These are phyloP conservation scores for Phaeotremella fagi DNA, from an alignment of 768 basidiomycete genomes.

Conservation along the genomic window DNA sequence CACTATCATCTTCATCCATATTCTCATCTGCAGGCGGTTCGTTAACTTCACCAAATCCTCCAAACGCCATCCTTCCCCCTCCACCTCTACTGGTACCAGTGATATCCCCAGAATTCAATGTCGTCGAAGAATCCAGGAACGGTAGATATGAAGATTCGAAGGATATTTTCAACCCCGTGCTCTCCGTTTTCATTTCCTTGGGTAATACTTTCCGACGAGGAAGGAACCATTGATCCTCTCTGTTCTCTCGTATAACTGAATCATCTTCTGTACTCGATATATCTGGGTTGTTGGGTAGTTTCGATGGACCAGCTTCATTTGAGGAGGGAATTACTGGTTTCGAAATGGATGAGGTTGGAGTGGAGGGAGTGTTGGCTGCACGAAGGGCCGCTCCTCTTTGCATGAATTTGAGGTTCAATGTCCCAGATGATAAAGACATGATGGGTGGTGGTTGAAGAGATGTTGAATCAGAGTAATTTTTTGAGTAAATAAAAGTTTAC, in stretches of 20 bases:
- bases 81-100: slow-evolving; percentile 3
- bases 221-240: too few species aligned
- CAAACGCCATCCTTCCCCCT: slow-evolving; percentile 31
- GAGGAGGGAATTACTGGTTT: too few species aligned
- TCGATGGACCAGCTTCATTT: not conserved
- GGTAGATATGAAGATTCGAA: slow-evolving; percentile 23
- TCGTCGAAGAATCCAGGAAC: slow-evolving; percentile 1
- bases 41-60: slow-evolving; percentile 32
- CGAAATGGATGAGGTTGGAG: not conserved
- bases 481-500: too few species aligned
- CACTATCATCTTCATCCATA: slow-evolving; percentile 10
- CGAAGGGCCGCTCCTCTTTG: slow-evolving; percentile 29
- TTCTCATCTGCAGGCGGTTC: slow-evolving; percentile 6
- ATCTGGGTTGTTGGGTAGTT: not conserved
- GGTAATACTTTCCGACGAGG: not conserved
- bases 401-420: slow-evolving; percentile 44
- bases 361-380: not conserved
- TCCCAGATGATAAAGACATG: slow-evolving; percentile 36
- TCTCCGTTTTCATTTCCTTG: not conserved
- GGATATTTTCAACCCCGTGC: not conserved
- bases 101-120: not conserved
- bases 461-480: too few species aligned
- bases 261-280: too few species aligned
- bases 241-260: too few species aligned
- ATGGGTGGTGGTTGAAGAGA: too few species aligned